Conservation (phyloP, 805 yeast species). For the Saccharomyces jurei region DNA sequence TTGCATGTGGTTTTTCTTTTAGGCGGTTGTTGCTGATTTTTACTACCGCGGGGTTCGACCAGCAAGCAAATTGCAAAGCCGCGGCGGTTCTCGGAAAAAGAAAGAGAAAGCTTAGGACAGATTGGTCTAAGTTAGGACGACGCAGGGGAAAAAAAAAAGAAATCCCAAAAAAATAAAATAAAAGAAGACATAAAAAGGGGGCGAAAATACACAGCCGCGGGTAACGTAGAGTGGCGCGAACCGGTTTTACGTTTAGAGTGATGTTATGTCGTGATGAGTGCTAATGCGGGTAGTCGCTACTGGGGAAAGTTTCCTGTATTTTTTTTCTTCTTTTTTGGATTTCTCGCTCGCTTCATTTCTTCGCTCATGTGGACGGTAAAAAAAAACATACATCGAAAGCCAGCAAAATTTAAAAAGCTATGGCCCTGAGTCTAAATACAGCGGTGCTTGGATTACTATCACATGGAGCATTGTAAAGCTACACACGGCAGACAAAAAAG, state of each 20-base stretch:
- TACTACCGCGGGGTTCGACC: not conserved
- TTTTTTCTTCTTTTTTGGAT: not conserved
- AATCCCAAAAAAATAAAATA: not conserved
- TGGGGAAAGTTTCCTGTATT: not conserved
- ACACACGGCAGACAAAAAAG: not conserved
- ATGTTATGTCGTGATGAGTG: not conserved
- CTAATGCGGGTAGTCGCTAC: not conserved
- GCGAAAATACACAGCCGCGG: not conserved
- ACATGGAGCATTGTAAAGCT: not conserved
- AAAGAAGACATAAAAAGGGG: not conserved
- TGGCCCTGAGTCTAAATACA: not conserved
- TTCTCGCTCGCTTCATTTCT: not conserved
- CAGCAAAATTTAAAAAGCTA: not conserved
- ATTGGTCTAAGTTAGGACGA: not conserved
- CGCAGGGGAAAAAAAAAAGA: not conserved
- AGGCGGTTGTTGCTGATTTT: not conserved
- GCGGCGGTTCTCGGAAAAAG: not conserved
- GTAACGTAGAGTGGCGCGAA: not conserved
- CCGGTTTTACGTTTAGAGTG: not conserved
- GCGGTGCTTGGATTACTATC: not conserved
- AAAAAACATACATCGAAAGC: not conserved
- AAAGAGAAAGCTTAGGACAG: not conserved
- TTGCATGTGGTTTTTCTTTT: not conserved
- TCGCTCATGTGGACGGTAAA: not conserved
- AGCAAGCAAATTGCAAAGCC: not conserved